A percentile compares a stretch with the other conserved stretches of the same genome.
These are phyloP conservation scores for Coelastrella sp. DNA, from an alignment of 139 green algal genomes.

Conservation along the genomic window DNA sequence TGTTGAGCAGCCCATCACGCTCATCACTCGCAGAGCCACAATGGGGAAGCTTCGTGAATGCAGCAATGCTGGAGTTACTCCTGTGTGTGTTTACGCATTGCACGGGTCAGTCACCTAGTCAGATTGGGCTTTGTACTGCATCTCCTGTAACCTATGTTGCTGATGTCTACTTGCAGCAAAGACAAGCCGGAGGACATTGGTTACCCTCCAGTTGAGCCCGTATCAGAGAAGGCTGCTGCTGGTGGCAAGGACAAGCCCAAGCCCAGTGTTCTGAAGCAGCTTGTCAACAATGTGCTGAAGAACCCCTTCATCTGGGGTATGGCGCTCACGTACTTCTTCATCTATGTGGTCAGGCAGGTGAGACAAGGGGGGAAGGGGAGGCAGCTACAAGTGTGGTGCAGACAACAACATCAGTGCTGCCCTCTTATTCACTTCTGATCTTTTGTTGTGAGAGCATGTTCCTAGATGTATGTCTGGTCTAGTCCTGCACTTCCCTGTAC, in stretches of 20 bases:
- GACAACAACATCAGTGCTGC: not conserved
- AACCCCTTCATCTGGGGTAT: conserved; percentile 97
- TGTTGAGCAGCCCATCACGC: too few relatives aligned
- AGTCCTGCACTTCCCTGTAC: too few relatives aligned
- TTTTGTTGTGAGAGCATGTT: too few relatives aligned
- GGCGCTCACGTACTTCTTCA: conserved; percentile 96
- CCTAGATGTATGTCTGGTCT: too few relatives aligned
- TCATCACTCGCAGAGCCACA: too few relatives aligned
- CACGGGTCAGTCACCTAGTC: too few relatives aligned
- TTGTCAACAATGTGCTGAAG: conserved; percentile 85
- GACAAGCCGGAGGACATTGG: conserved; percentile 86
- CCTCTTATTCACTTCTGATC: too few relatives aligned
- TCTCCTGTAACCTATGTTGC: not conserved
- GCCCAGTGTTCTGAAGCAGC: conserved; percentile 72
- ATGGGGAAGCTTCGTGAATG: too few relatives aligned
- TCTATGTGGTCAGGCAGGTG: conserved; percentile 94
- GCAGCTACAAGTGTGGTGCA: not conserved
- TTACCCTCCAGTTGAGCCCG: conserved; percentile 81
- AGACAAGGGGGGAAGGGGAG: not conserved
- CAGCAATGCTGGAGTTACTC: too few relatives aligned
- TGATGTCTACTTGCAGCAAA: conserved; percentile 52
- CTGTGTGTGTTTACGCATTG: too few relatives aligned
- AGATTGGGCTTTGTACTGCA: not conserved
- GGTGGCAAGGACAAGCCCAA: conserved; percentile 52
- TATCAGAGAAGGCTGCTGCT: conserved; percentile 35